phyloP scores from a whole-genome alignment of 352 stramenopile species.

The Blastocystis sp. region DNA sequence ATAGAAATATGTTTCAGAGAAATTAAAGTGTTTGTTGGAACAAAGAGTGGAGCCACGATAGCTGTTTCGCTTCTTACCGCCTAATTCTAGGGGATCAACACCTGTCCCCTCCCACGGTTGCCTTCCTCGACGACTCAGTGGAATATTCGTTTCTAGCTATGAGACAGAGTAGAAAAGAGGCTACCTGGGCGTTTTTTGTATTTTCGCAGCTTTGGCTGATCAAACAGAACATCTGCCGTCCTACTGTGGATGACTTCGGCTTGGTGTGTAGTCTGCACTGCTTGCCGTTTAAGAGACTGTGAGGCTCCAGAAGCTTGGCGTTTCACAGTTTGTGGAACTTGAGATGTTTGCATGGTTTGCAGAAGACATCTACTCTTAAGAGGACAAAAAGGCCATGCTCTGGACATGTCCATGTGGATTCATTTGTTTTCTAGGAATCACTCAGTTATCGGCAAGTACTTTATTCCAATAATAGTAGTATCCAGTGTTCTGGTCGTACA shows the following conservation, averaged over 20 bases:
- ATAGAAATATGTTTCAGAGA: slow-evolving; percentile 61
- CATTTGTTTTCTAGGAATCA: slow-evolving; percentile 18
- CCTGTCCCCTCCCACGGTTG: not conserved
- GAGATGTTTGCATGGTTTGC: not conserved
- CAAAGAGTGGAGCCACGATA: slow-evolving; percentile 23
- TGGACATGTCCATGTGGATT: slow-evolving; percentile 9
- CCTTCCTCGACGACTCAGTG: not conserved
- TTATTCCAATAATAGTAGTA: slow-evolving; percentile 48
- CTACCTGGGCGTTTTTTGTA: slow-evolving; percentile 35
- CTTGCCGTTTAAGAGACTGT: not conserved
- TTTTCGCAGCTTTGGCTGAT: slow-evolving; percentile 26
- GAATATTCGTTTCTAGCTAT: slow-evolving; percentile 35
- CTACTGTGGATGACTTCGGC: not conserved
- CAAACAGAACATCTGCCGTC: not conserved
- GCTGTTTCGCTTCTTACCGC: not conserved
- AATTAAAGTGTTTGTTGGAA: slow-evolving; percentile 13
- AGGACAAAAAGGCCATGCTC: not conserved
- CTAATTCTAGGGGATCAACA: not conserved
- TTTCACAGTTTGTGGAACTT: not conserved
- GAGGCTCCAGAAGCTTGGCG: not conserved
- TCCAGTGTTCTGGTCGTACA: not conserved
- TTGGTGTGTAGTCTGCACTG: not conserved
- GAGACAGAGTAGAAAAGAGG: not conserved
- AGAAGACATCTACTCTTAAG: not conserved
- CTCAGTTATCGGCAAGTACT: not conserved